Evolutionary conservation across 495 filamentous ascomycete genomes (phyloP), one percentile per base, ranked within the genome.

Genomic region (Talaromyces borbonicus): DNA sequence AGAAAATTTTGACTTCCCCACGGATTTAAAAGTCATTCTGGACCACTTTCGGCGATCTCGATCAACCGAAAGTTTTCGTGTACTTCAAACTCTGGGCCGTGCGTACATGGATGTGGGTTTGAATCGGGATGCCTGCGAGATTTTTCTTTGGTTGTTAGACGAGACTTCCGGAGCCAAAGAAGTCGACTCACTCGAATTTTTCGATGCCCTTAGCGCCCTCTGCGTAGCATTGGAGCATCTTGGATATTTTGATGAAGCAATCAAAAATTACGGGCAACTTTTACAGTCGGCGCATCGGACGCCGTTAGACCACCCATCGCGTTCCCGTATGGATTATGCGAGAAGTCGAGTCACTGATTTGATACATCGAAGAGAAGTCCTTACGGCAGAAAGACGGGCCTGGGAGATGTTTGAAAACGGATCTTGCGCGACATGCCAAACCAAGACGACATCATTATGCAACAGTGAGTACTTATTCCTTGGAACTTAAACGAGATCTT

Each of bases 71-170:
- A 51, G 51, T 15, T 53, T 61, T 5, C 50, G 52, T 8, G 60
- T 63, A n/a, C 50, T 63, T 24, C 60, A 63, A 32, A 54, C 52
- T 2, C 32, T 63, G 5, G 60, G 57, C 4, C 16, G 56, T 1
- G 50, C 51, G 12, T 63, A 63, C 26, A 55, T 63, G 58, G 49
- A 55, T 20, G 54, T 51, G 1, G 60, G 60, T 3, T 51, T 63
- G 5, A 57, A 56, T 39, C 60, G 52, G 9, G 57, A 63, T 38
- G 60, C 60, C 0, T 52, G 52, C 2, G 41, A 53, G 19, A 35
- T 63, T 2, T 63, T 61, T 36, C 56, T 60, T 18, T 43, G 46
- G 2, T 26, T 63, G 4, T 51, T 60, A 16, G 56, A 63, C 5
- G 57, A 59, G 15, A 59, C 57, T 18, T 32, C 51, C 5, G 46